These are phyloP conservation scores for Aspergillus sp. DNA, from an alignment of 2,329 filamentous ascomycete genomes.

Conservation along the genomic window DNA sequence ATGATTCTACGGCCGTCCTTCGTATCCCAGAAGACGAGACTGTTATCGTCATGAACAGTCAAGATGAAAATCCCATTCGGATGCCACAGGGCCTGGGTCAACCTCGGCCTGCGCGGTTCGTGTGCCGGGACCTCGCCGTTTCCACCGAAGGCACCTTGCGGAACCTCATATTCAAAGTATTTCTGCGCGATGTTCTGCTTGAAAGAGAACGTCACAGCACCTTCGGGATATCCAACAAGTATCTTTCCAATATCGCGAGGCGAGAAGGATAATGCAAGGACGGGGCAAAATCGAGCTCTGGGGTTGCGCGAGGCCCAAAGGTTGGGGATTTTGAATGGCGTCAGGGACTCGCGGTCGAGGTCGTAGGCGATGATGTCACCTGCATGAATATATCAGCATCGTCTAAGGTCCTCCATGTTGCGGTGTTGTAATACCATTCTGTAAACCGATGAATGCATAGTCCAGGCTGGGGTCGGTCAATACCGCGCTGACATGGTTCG, in stretches of 20 bases:
- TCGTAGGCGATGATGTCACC: slow-evolving; percentile 91
- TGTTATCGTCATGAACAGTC: slow-evolving; percentile 86
- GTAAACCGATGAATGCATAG: slow-evolving; percentile 83
- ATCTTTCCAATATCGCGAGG: slow-evolving; percentile 90
- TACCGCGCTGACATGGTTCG: slow-evolving; percentile 71
- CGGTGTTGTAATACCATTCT: slow-evolving; percentile 55
- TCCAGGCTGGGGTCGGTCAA: slow-evolving; percentile 87
- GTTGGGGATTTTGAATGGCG: slow-evolving; percentile 80
- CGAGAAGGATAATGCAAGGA: slow-evolving; percentile 81
- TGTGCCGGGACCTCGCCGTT: slow-evolving; percentile 64
- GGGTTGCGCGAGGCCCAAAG: slow-evolving; percentile 77
- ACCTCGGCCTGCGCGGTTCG: slow-evolving; percentile 65
- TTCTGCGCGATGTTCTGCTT: slow-evolving; percentile 80
- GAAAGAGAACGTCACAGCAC: slow-evolving; percentile 88
- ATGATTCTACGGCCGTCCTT: slow-evolving; percentile 83
- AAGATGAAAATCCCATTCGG: slow-evolving; percentile 87
- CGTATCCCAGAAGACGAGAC: slow-evolving; percentile 89
- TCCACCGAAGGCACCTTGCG: slow-evolving; percentile 78
- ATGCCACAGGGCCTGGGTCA: slow-evolving; percentile 90
- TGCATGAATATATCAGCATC: slow-evolving; percentile 17
- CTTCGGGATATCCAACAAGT: slow-evolving; percentile 84
- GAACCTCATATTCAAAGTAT: slow-evolving; percentile 81
- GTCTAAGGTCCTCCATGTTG: neutral
- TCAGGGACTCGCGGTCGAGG: slow-evolving; percentile 74
- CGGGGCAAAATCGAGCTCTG: slow-evolving; percentile 60